Evolutionary conservation across 1,284 basidiomycete species (phyloP), one percentile per base, ranked within the genome.

Genomic region (Cerioporus squamosus): DNA sequence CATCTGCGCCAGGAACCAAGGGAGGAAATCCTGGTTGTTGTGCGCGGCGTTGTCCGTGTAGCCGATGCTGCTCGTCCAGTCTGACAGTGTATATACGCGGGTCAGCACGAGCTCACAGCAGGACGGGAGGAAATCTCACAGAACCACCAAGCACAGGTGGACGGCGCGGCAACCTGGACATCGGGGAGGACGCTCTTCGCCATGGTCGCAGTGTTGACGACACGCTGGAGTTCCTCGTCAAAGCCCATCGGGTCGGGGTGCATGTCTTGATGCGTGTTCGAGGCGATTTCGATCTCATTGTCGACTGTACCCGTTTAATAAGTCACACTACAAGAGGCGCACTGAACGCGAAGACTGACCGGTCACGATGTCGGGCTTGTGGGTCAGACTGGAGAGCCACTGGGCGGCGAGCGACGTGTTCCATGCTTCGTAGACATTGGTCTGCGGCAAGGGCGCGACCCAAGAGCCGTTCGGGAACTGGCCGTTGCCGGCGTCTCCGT

Each of bases 271-370:
- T 81, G 81, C 12, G 79, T 84, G 60, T 64, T 79, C 53, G 71
- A 70, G n/a, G 80, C 78, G 56, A 82, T 83, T 66, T 82, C 81
- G 29, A 82, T 82, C 66, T 81, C 81, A 60, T 82, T 83, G 65
- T 83, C 81, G 54, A 83, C 74, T 10, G 77, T 71, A 23, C 15
- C 8, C 12, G 1, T 17, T 36, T 12, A 17, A 36, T 36, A 1
- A 36, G 33, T 17, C 3, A 36, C 33, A 36, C 33, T 36, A 5
- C 15, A 14, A 36, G 33, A 45, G 20, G 22, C 9, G 20, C 44
- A 17, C 18, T 1, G 15, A 24, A 26, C 20, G 20, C 7, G 44
- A 12, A 26, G 22, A 45, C 44, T 20, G 12, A 45, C 44, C 44
- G 1, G 46, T 36, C 15, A 82, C 74, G 44, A 81, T 71, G 5